Evolutionary conservation across 2,329 filamentous ascomycete species (phyloP).

Genomic region (Aspergillus hortae): DNA sequence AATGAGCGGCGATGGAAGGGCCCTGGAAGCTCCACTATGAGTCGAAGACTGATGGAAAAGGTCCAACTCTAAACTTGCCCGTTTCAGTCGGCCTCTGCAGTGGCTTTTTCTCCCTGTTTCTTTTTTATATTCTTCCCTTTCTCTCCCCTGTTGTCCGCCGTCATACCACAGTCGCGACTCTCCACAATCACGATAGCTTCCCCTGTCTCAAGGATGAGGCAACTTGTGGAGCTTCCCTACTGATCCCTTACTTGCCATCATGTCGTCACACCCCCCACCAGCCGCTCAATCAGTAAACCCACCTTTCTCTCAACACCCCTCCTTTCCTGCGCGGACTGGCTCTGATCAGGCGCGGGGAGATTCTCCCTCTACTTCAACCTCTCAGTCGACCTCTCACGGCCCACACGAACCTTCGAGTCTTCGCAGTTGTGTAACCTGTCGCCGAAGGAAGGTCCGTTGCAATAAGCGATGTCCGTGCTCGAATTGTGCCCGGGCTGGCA

Average conservation of each 20-base stretch:
- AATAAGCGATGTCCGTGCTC: constrained; percentile 48
- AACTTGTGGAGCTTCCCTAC: constrained; percentile 5
- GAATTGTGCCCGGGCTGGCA: constrained; percentile 48
- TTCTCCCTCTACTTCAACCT: constrained; percentile 1
- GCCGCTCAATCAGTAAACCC: constrained; percentile 5
- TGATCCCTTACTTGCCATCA: constrained; percentile 7
- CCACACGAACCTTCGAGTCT: constrained; percentile 27
- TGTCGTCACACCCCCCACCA: constrained; percentile 15
- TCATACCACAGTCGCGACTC: too few species aligned
- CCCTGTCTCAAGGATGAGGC: constrained; percentile 10
- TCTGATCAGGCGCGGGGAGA: constrained; percentile 4
- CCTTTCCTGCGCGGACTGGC: constrained; percentile 2
- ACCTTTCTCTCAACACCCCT: background rate
- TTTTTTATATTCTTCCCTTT: background rate
- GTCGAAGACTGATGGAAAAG: constrained; percentile 14
- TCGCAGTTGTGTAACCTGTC: constrained; percentile 47
- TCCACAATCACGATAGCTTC: too few species aligned
- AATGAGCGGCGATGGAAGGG: background rate
- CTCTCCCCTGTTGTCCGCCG: background rate
- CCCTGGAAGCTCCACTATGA: constrained; percentile 13
- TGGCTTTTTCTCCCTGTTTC: background rate
- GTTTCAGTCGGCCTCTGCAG: background rate
- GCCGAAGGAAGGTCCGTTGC: constrained; percentile 47
- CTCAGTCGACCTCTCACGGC: constrained; percentile 2
- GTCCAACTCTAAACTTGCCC: background rate